Evolutionary conservation across 495 filamentous ascomycete species (phyloP).

Genomic region (Penicillium cinerascens): DNA sequence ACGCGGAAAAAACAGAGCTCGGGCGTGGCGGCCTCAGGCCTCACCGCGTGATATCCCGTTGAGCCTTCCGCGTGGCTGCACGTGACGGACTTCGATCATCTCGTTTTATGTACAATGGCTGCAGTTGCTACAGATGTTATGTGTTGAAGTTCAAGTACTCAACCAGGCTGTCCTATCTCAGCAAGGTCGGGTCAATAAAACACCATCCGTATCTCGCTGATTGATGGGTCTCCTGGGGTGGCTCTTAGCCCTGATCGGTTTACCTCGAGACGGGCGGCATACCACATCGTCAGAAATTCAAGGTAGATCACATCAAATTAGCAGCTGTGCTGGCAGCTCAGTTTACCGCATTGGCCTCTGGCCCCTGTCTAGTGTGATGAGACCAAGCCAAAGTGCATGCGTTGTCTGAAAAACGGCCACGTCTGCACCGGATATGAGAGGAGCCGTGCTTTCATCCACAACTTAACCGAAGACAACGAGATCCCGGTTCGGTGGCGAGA

Average conservation of each 20-base stretch:
- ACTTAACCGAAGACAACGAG: conserved; percentile 1
- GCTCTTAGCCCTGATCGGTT: no score
- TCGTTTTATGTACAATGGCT: neutral
- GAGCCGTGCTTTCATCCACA: conserved; percentile 17
- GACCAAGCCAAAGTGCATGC: no score
- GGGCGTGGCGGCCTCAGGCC: neutral
- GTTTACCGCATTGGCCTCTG: conserved; percentile 9
- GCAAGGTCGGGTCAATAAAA: no score
- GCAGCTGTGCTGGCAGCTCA: neutral
- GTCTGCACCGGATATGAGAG: conserved; percentile 25
- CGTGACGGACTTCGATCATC: neutral
- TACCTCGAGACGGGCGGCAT: no score
- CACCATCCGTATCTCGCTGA: no score
- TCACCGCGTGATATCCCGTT: neutral
- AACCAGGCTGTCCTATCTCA: no score
- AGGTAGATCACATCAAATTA: neutral
- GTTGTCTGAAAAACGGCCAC: conserved; percentile 30
- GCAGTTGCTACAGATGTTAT: neutral
- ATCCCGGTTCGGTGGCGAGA: conserved; percentile 7
- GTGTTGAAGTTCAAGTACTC: no score
- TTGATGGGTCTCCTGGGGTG: no score
- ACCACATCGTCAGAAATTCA: no score
- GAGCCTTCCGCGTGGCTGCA: neutral
- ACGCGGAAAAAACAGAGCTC: neutral
- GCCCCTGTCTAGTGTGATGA: conserved; percentile 25